Evolutionary conservation across 495 filamentous ascomycete species (phyloP), one percentile per base, ranked within the genome.

Genomic region (Mytilinidion resinicola): DNA sequence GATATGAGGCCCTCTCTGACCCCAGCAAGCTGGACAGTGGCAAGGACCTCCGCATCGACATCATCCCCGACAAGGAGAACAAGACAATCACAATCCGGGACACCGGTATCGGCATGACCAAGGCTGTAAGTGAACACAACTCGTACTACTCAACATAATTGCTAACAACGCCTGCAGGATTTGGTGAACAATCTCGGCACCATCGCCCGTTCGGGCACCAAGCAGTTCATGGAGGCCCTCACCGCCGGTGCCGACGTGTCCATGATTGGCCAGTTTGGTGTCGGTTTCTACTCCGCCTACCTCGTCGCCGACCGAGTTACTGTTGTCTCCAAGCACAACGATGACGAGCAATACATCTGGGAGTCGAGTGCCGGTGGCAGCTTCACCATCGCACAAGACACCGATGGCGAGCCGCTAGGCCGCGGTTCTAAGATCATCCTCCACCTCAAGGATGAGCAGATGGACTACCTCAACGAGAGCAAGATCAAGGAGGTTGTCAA

Each of bases 201-300:
- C 63, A 98, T 98, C 74, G 93, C 93, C 67, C 91, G 93, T 71
- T 98, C 93, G 48, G 93, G 93, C 61, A 98, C 93, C 71, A 98
- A 98, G 86, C 95, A 97, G 80, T 98, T 98, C 79, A 98, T 98
- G 93, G 93, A 98, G 81, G 93, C 93, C 60, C 84, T 98, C 61
- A 90, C 89, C 70, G 93, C 93, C 63, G 93, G 93, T 82, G 93
- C 95, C 70, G 93, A 98, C 80, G 92, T 98, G 67, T 97, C 93
- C 79, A 97, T 98, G 93, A 98, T 98, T 77, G 93, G 93, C 69
- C 93, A 98, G 81, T 98, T 98, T 77, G 93, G 93, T 92, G 93
- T 98, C 69, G 93, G 93, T 88, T 98, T 98, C 89, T 98, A 98
- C 85, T 98, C 93, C 53, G 93, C 93, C 64, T 98, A 98, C 83